Evolutionary conservation across 805 yeast species (phyloP), one percentile per base, ranked within the genome.

Genomic region (Yarrowia sp.): DNA sequence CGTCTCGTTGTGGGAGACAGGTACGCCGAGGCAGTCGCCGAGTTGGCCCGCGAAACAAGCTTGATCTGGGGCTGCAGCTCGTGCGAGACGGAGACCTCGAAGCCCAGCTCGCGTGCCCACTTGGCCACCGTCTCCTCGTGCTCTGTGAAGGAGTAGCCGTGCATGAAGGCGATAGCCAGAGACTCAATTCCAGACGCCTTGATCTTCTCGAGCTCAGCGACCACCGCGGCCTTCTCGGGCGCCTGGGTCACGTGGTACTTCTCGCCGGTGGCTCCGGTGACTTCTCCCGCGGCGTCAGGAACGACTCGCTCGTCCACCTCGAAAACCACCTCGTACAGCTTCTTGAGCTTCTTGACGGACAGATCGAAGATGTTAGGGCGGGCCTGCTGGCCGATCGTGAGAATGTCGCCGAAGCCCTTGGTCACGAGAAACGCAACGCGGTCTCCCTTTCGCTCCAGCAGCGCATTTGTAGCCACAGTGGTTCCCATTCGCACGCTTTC

Each of bases 391-490:
- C 98, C 98, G 67, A 93, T 92, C 2, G 78, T 74, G 64, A 93
- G 76, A 38, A 88, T 84, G 70, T 93, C 97, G 67, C 83, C 83
- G 74, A 90, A 93, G 0, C 97, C 99, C 68, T 84, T 87, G 14
- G 97, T 89, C 2, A 96, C 90, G 5, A 92, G 73, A 63, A 93
- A 78, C 1, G 94, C 96, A 67, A 96, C 92, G 31, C 84, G 77
- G 63, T 91, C 96, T 58, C 98, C 99, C 70, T 91, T 91, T 65
- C 98, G 80, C 70, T 93, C 98, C 64, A 93, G 78, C 32, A 94
- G 79, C 1, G 98, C 97, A 74, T 93, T 93, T 7, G 98, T 93
- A 1, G 99, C 98, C 10, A 91, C 94, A 0, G 97, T 92, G 4
- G 97, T 91, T 2, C 97, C 97, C 88, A 92, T 86, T 62, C 96